These are phyloP conservation scores for Xylaria curta DNA, from an alignment of 495 filamentous ascomycete species.

Conservation along the genomic window DNA sequence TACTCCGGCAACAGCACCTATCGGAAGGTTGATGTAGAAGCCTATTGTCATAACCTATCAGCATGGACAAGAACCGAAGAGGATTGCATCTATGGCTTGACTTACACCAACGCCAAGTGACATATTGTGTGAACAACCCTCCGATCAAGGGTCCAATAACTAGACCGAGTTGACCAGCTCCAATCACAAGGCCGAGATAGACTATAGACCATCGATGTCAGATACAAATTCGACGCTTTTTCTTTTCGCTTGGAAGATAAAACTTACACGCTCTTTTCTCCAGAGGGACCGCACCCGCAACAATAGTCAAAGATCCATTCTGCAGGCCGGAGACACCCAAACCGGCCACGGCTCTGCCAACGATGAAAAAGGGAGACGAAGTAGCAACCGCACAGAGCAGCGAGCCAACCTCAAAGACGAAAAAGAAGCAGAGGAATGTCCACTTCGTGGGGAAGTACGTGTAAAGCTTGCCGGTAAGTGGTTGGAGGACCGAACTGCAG, in stretches of 20 bases:
- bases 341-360: conserved; percentile 62
- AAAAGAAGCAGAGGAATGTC: conserved; percentile 53
- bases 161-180: conserved; percentile 45
- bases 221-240: neutral
- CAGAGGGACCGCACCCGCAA: conserved; percentile 53
- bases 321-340: conserved; percentile 55
- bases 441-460: conserved; percentile 52
- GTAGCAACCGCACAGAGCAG: conserved; percentile 59
- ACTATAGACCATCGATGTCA: conserved; percentile 31
- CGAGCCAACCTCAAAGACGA: conserved; percentile 60
- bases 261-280: conserved; percentile 51
- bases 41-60: conserved; percentile 19
- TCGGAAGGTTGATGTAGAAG: conserved; percentile 72
- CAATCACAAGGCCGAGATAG: conserved; percentile 37
- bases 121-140: conserved; percentile 68
- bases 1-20: conserved; percentile 57
- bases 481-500: conserved; percentile 49
- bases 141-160: conserved; percentile 61
- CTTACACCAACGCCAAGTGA: conserved; percentile 55
- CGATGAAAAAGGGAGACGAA: conserved; percentile 58
- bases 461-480: conserved; percentile 60
- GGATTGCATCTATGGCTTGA: neutral
- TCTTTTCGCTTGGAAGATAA: conserved; percentile 24
- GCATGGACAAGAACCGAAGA: neutral
- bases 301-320: conserved; percentile 60